phyloP scores from a whole-genome alignment of 306 rosid species.

The Senna tora region DNA sequence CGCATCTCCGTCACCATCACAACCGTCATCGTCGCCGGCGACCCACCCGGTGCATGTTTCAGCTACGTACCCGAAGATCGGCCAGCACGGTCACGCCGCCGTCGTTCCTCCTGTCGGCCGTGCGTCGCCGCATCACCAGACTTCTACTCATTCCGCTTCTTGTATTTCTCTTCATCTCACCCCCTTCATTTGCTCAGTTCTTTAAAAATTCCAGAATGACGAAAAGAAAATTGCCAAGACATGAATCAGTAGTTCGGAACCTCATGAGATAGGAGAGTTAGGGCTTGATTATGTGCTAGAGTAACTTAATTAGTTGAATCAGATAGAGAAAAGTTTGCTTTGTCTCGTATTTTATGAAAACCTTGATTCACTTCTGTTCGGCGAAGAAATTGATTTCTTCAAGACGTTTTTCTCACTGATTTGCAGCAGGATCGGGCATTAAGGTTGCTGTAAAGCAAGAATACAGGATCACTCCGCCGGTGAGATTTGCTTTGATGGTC shows the following conservation, averaged over 20 bases:
- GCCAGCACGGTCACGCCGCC: conserved; percentile 36
- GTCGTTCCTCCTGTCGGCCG: conserved; percentile 36
- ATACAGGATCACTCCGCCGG: conserved; percentile 67
- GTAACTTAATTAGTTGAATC: not conserved
- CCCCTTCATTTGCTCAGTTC: not conserved
- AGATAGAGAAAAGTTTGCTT: not conserved
- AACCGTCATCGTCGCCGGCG: conserved; percentile 37
- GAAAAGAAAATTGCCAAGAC: not conserved
- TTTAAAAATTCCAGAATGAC: not conserved
- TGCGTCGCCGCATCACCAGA: conserved; percentile 40
- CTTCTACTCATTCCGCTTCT: conserved; percentile 44
- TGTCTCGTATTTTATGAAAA: not conserved
- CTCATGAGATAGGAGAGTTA: conserved; percentile 1
- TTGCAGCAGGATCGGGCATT: conserved; percentile 67
- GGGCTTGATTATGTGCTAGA: not conserved
- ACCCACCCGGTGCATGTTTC: conserved; percentile 47
- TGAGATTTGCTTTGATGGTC: conserved; percentile 34
- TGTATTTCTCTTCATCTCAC: conserved; percentile 35
- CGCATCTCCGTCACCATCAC: conserved; percentile 2
- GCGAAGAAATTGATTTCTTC: not conserved
- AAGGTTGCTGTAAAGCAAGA: conserved; percentile 57
- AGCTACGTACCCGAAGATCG: conserved; percentile 52
- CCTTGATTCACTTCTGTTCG: not conserved
- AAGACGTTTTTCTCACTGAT: not conserved
- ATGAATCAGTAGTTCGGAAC: not conserved